These are phyloP conservation scores for Termitomyces sp. DNA, from an alignment of 768 basidiomycete genomes.

Conservation along the genomic window DNA sequence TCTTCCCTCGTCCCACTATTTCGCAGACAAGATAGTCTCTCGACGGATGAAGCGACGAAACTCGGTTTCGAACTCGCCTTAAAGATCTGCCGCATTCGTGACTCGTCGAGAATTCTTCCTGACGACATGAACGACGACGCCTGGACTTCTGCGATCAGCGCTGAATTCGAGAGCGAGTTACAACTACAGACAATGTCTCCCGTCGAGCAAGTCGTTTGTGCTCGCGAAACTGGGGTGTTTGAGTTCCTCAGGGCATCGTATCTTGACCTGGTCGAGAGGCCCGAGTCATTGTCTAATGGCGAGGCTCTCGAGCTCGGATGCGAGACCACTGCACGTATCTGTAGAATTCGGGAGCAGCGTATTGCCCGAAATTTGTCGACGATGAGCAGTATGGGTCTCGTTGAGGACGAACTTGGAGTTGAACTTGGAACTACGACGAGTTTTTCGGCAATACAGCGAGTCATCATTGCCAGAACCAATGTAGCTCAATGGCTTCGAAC, in stretches of 20 bases:
- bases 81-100: background rate
- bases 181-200: background rate
- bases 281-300: background rate
- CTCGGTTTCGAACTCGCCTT: background rate
- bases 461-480: background rate
- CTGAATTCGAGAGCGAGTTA: background rate
- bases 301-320: slow-evolving; percentile 1
- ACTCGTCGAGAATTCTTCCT: background rate
- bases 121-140: background rate
- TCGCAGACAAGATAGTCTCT: background rate
- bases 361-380: background rate
- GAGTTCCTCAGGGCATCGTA: background rate
- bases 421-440: background rate
- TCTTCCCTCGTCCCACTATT: background rate
- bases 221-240: background rate
- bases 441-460: background rate
- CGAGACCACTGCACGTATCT: background rate
- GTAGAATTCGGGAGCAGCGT: background rate
- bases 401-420: background rate
- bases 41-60: background rate
- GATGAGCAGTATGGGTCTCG: background rate
- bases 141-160: background rate
- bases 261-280: background rate
- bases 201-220: background rate
- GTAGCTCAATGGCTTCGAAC: background rate